phyloP scores from a whole-genome alignment of 306 rosid genomes.

The Neltuma alba region DNA sequence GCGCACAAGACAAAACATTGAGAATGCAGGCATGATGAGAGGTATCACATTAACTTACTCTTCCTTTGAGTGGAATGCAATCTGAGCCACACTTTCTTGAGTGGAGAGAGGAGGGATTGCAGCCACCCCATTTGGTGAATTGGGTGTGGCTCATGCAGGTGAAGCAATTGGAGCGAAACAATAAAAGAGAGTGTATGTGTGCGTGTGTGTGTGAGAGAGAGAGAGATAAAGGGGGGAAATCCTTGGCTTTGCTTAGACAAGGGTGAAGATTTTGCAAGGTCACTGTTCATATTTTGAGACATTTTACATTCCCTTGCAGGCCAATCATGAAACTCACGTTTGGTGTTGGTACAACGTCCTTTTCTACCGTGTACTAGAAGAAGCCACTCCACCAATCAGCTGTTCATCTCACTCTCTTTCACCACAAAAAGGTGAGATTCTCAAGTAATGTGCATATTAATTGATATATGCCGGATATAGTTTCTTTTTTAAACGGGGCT shows the following conservation, averaged over 20 bases:
- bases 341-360: conserved; percentile 60
- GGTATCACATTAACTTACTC: conserved; percentile 51
- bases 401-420: conserved; percentile 59
- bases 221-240: conserved; percentile 33
- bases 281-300: conserved; percentile 44
- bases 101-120: conserved; percentile 80
- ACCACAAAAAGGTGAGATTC: conserved; percentile 1
- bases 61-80: conserved; percentile 72
- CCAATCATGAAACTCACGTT: conserved; percentile 59
- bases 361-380: conserved; percentile 62
- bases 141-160: conserved; percentile 41
- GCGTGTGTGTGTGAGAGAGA: neutral
- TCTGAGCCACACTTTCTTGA: conserved; percentile 83
- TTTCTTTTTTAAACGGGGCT: neutral
- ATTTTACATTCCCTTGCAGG: conserved; percentile 47
- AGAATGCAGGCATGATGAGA: conserved; percentile 26
- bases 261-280: conserved; percentile 58
- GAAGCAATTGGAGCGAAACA: conserved; percentile 25
- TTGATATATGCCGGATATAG: neutral
- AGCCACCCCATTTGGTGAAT: conserved; percentile 71
- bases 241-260: conserved; percentile 66
- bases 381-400: conserved; percentile 71
- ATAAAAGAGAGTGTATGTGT: neutral
- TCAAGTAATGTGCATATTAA: neutral
- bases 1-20: neutral